These are phyloP conservation scores for Aspergillus chevalieri DNA, from an alignment of 2,329 filamentous ascomycete species.

Conservation along the genomic window DNA sequence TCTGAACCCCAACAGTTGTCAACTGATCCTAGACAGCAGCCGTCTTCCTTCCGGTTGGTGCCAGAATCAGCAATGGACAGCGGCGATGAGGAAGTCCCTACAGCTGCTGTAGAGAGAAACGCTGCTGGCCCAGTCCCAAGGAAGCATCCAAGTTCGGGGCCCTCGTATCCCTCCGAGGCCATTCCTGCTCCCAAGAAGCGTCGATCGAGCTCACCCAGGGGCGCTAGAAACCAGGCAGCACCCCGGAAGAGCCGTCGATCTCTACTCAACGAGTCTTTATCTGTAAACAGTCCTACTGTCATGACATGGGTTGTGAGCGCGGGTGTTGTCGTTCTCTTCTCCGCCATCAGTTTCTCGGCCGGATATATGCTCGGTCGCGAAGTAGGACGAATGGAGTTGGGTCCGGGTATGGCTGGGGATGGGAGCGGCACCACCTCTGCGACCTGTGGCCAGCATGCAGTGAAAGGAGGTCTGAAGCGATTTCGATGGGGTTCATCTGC, in stretches of 20 bases:
- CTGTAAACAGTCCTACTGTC: slow-evolving; percentile 51
- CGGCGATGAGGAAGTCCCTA: slow-evolving; percentile 20
- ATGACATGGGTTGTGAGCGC: slow-evolving; percentile 62
- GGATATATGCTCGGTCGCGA: slow-evolving; percentile 59
- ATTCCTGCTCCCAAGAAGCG: slow-evolving; percentile 23
- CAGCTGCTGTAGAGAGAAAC: slow-evolving; percentile 16
- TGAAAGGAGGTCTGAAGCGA: slow-evolving; percentile 38
- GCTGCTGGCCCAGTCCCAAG: slow-evolving; percentile 14
- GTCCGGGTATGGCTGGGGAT: slow-evolving; percentile 20
- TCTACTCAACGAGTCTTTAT: slow-evolving; percentile 23
- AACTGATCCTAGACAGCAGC: slow-evolving; percentile 34
- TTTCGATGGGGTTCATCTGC: slow-evolving; percentile 38
- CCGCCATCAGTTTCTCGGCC: slow-evolving; percentile 59
- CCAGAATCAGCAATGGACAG: slow-evolving; percentile 54
- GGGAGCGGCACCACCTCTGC: slow-evolving; percentile 28
- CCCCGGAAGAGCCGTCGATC: slow-evolving; percentile 31
- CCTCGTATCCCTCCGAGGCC: slow-evolving; percentile 8
- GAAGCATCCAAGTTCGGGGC: slow-evolving; percentile 10
- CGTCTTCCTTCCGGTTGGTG: slow-evolving; percentile 52
- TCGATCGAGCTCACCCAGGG: slow-evolving; percentile 33
- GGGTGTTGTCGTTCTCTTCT: slow-evolving; percentile 58
- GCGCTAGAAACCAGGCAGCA: slow-evolving; percentile 27
- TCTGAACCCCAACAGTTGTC: slow-evolving; percentile 26
- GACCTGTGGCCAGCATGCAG: slow-evolving; percentile 41
- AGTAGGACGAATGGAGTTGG: slow-evolving; percentile 49